Evolutionary conservation across 2,329 filamentous ascomycete species (phyloP).

Genomic region (Colletotrichum truncatum): DNA sequence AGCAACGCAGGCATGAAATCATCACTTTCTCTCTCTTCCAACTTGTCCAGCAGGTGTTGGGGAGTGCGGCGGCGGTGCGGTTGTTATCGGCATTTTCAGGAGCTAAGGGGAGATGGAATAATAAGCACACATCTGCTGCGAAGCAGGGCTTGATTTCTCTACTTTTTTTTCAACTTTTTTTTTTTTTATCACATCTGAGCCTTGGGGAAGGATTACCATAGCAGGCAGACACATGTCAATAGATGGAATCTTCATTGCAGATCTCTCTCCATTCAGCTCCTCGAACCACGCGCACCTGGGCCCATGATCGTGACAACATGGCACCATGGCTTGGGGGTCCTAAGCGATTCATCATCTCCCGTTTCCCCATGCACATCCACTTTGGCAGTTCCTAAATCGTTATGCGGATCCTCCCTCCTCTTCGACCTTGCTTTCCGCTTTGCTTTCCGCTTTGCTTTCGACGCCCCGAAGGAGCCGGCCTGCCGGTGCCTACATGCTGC

Average conservation of each 20-base stretch:
- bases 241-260: slow-evolving; percentile 19
- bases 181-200: background rate
- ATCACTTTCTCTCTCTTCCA: slow-evolving; percentile 28
- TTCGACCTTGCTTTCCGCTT: too few relatives aligned
- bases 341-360: slow-evolving; percentile 1
- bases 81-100: slow-evolving; percentile 31
- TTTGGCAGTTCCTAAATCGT: background rate
- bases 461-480: background rate
- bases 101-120: slow-evolving; percentile 22
- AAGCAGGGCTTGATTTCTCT: slow-evolving; percentile 21
- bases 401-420: background rate
- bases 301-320: slow-evolving; percentile 21
- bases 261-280: background rate
- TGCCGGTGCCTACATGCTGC: background rate
- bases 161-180: slow-evolving; percentile 9
- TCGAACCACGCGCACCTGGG: background rate
- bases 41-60: slow-evolving; percentile 28
- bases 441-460: too few relatives aligned
- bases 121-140: slow-evolving; percentile 10
- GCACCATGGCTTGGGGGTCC: slow-evolving; percentile 10
- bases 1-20: slow-evolving; percentile 22
- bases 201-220: slow-evolving; percentile 8
- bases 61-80: slow-evolving; percentile 27
- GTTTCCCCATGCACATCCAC: background rate
- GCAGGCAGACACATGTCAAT: slow-evolving; percentile 16